Evolutionary conservation across 2,329 filamentous ascomycete species (phyloP).

Genomic region (Fusarium udum): DNA sequence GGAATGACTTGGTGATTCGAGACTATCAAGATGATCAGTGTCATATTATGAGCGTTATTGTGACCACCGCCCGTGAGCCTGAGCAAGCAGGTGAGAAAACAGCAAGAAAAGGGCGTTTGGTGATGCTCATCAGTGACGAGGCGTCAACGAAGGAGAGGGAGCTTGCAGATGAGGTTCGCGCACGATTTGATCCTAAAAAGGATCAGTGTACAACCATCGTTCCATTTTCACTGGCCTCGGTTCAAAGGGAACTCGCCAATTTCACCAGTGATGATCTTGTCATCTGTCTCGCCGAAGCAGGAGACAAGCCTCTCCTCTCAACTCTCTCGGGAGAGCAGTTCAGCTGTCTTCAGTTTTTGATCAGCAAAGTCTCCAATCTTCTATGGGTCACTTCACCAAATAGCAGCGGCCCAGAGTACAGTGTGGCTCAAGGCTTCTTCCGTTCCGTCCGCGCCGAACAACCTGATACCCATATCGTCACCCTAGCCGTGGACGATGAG

Average conservation of each 20-base stretch:
- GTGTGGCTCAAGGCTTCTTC: neutral
- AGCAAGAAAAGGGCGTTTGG: fast-evolving
- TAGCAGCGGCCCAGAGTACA: fast-evolving
- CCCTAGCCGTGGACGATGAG: neutral
- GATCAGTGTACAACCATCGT: fast-evolving
- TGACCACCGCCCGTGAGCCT: neutral
- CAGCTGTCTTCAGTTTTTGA: neutral
- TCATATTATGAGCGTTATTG: neutral
- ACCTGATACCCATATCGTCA: neutral
- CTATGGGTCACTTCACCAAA: neutral
- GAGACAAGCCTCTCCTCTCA: neutral
- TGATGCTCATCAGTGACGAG: neutral
- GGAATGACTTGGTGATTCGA: neutral
- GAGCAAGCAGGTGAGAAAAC: fast-evolving
- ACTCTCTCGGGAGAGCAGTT: neutral
- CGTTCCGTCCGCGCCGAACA: neutral
- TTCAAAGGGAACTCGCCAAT: fast-evolving
- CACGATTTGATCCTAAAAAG: fast-evolving
- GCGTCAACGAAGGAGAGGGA: neutral
- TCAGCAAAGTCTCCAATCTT: neutral
- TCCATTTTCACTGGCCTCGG: fast-evolving
- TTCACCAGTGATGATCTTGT: neutral
- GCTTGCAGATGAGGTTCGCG: neutral
- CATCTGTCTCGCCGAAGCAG: neutral
- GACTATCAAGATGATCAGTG: neutral